A percentile compares a stretch with the other conserved stretches of the same genome.
phyloP scores from a whole-genome alignment of 2,329 filamentous ascomycete genomes.

The Alternaria hordeiaustralica region DNA sequence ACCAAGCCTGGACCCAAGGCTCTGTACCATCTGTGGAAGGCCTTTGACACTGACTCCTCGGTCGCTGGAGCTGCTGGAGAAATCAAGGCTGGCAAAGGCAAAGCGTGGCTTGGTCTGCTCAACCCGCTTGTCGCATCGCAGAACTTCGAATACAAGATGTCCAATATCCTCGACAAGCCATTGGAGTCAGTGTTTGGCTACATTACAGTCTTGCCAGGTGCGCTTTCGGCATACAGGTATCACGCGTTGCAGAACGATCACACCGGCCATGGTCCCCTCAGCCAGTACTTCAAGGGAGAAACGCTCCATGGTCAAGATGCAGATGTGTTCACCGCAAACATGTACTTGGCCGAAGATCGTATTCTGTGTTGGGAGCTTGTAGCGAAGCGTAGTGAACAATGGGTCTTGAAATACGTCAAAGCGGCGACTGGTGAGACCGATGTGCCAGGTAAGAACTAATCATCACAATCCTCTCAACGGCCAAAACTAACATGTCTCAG shows the following conservation, averaged over 20 bases:
- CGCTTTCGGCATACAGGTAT: constrained; percentile 93
- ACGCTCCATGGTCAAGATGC: constrained; percentile 95
- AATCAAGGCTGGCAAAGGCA: constrained; percentile 96
- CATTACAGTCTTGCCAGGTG: constrained; percentile 94
- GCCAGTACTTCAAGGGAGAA: constrained; percentile 99
- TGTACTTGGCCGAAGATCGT: constrained; percentile 90
- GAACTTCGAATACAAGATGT: constrained; percentile 99
- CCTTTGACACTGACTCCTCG: constrained; percentile 96
- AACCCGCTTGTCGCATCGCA: constrained; percentile 96
- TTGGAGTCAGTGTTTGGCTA: constrained; percentile 97
- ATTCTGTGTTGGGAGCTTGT: constrained; percentile 95
- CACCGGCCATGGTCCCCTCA: constrained; percentile 91
- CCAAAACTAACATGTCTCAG: constrained; percentile 51
- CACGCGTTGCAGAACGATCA: constrained; percentile 96
- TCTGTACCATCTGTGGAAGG: constrained; percentile 98
- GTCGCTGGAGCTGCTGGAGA: constrained; percentile 96
- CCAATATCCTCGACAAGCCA: constrained; percentile 97
- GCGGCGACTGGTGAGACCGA: constrained; percentile 96
- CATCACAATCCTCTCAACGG: too few species aligned
- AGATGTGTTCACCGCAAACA: constrained; percentile 96
- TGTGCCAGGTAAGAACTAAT: constrained; percentile 76
- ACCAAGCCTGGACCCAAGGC: constrained; percentile 88
- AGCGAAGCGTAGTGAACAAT: constrained; percentile 90
- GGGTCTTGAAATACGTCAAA: constrained; percentile 98
- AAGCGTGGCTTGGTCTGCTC: constrained; percentile 78